These are phyloP conservation scores for Mycena vitilis DNA, from an alignment of 768 basidiomycete species.

Conservation along the genomic window DNA sequence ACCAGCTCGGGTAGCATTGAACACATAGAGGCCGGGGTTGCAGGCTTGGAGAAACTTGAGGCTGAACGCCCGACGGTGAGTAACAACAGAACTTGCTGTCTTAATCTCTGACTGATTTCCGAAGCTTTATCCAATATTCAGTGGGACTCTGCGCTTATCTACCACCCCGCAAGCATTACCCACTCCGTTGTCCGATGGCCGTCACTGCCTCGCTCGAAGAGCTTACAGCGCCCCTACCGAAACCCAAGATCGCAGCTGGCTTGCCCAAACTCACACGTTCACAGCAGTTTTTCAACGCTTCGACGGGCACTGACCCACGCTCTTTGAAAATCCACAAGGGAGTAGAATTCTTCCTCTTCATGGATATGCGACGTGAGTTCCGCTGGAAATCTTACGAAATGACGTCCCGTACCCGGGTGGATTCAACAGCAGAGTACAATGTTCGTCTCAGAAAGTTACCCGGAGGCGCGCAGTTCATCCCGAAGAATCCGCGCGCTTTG, in stretches of 20 bases:
- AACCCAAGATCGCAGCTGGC: no score
- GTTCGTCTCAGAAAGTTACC: neutral
- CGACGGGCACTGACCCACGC: neutral
- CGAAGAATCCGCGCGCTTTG: neutral
- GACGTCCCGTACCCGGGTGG: neutral
- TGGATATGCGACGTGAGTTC: neutral
- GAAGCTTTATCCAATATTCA: no score
- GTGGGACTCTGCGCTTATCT: no score
- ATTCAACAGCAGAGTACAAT: neutral
- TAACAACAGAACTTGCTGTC: no score
- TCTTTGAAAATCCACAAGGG: neutral
- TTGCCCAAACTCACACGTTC: neutral
- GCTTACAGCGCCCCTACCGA: slow-evolving; percentile 5
- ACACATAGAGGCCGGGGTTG: no score
- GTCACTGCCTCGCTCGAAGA: neutral
- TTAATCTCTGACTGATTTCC: no score
- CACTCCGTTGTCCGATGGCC: no score
- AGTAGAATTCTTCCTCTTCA: neutral
- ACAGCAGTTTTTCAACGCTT: neutral
- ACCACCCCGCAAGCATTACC: no score
- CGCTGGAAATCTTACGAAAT: neutral
- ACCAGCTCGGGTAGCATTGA: no score
- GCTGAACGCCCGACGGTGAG: no score
- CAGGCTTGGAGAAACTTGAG: no score
- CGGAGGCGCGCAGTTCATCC: neutral